These are phyloP conservation scores for Linum tenue DNA, from an alignment of 345 rosid genomes.

Conservation along the genomic window DNA sequence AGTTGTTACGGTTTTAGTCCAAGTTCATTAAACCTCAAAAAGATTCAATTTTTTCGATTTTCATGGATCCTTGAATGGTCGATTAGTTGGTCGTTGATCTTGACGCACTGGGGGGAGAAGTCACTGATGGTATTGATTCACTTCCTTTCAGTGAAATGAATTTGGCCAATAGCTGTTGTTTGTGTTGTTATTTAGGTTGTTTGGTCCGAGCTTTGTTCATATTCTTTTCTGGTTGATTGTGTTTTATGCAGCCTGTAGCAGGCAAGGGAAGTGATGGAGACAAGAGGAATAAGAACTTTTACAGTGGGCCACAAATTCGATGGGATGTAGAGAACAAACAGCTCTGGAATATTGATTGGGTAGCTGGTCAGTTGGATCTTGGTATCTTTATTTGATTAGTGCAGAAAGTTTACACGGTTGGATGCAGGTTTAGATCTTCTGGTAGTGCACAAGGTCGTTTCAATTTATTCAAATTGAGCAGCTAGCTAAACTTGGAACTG, in stretches of 20 bases:
- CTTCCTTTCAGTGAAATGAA: not conserved
- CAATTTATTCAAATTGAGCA: slow-evolving; percentile 1
- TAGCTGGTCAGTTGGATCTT: slow-evolving; percentile 22
- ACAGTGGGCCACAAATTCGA: not conserved
- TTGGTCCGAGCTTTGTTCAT: not conserved
- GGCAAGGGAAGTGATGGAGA: not conserved
- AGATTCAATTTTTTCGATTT: not conserved
- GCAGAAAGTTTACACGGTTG: not conserved
- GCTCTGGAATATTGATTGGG: slow-evolving; percentile 7
- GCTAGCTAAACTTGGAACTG: not conserved
- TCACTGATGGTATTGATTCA: slow-evolving; percentile 12
- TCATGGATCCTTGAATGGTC: not conserved
- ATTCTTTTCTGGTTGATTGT: slow-evolving; percentile 1
- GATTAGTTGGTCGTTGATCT: slow-evolving; percentile 1
- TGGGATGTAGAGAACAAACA: not conserved
- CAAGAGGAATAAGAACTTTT: not conserved
- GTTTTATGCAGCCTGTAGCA: not conserved
- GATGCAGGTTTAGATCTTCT: slow-evolving; percentile 17
- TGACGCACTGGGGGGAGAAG: slow-evolving; percentile 9
- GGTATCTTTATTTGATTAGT: not conserved
- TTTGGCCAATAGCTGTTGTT: slow-evolving; percentile 4
- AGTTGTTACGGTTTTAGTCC: not conserved
- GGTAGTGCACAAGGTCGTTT: not conserved
- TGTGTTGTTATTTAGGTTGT: not conserved
- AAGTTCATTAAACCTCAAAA: slow-evolving; percentile 1